A percentile compares a stretch with the other conserved stretches of the same genome.
These are phyloP conservation scores for Populus hybrid DNA, from an alignment of 441 rosid species.

Conservation along the genomic window DNA sequence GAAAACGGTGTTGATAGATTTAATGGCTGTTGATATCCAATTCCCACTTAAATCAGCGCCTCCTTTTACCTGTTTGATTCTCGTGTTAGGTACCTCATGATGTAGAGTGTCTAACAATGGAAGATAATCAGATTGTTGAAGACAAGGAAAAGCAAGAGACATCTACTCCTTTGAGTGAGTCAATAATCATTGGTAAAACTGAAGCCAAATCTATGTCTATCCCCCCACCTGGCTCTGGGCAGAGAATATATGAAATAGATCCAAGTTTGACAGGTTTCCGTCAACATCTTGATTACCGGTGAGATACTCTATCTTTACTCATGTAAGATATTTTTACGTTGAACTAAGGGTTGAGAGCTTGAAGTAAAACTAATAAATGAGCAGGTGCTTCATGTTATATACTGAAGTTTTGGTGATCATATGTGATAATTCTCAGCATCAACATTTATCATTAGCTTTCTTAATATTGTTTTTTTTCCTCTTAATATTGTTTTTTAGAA, in stretches of 20 bases:
- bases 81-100: slow-evolving; percentile 34
- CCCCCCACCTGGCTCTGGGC: slow-evolving; percentile 77
- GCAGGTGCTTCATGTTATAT: not conserved
- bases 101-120: slow-evolving; percentile 40
- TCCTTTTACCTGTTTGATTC: slow-evolving; percentile 12
- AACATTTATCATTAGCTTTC: not conserved
- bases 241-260: slow-evolving; percentile 85
- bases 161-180: slow-evolving; percentile 25
- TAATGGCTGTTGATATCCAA: slow-evolving; percentile 6
- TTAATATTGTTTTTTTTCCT: too few relatives aligned
- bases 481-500: not conserved
- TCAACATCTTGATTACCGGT: slow-evolving; percentile 90
- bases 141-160: slow-evolving; percentile 35
- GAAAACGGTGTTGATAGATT: slow-evolving; percentile 6
- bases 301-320: slow-evolving; percentile 22
- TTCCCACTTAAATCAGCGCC: not conserved
- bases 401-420: not conserved
- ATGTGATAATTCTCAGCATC: not conserved
- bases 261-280: slow-evolving; percentile 53
- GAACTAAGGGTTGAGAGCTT: not conserved
- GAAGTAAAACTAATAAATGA: not conserved
- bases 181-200: slow-evolving; percentile 27
- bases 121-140: slow-evolving; percentile 34
- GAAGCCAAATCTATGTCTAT: slow-evolving; percentile 38
- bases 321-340: not conserved